phyloP scores from a whole-genome alignment of 257 asterid species.

The Fraxinus excelsior region DNA sequence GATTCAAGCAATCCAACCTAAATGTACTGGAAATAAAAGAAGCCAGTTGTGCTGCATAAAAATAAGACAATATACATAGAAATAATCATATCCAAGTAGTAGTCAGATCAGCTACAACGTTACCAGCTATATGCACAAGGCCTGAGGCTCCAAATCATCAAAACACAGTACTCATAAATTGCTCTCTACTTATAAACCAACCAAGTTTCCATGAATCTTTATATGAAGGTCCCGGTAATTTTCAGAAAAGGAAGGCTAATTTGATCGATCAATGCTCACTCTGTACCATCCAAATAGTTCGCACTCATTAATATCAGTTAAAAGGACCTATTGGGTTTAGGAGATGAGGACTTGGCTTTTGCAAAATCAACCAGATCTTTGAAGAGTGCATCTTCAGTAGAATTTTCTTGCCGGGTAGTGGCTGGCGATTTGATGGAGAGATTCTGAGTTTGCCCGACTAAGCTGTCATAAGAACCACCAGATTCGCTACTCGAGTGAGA shows the following conservation, averaged over 20 bases:
- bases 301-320: conserved; percentile 30
- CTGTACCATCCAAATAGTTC: conserved; percentile 35
- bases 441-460: conserved; percentile 74
- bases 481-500: conserved; percentile 59
- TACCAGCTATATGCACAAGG: conserved; percentile 37
- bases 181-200: background rate
- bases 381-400: conserved; percentile 73
- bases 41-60: background rate
- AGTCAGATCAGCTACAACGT: conserved; percentile 32
- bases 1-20: background rate
- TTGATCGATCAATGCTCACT: conserved; percentile 18
- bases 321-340: conserved; percentile 69
- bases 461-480: conserved; percentile 64
- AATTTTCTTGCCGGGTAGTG: conserved; percentile 60
- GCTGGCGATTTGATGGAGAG: conserved; percentile 63
- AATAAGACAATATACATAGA: conserved; percentile 25
- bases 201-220: conserved; percentile 16
- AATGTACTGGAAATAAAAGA: background rate
- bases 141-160: conserved; percentile 21
- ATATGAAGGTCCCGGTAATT: conserved; percentile 23
- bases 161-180: conserved; percentile 15
- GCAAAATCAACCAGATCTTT: conserved; percentile 92
- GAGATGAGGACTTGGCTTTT: conserved; percentile 83
- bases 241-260: conserved; percentile 6
- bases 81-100: conserved; percentile 36